Evolutionary conservation across 345 rosid genomes (phyloP).

Genomic region (Orychophragmus violaceus): DNA sequence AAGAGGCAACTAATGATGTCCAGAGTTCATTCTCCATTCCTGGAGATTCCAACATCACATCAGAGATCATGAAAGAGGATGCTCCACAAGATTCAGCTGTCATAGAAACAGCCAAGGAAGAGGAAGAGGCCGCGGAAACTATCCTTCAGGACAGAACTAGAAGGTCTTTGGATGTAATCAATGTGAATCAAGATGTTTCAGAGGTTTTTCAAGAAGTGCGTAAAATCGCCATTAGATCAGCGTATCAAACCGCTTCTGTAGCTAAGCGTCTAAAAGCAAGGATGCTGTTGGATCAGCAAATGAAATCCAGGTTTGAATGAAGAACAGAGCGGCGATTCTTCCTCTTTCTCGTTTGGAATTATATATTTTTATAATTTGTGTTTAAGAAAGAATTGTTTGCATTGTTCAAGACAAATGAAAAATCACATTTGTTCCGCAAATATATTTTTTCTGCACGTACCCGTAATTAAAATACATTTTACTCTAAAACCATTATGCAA

Average conservation of each 20-base stretch:
- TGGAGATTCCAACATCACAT: slow-evolving; percentile 13
- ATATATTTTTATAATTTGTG: too few species aligned
- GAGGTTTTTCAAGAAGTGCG: slow-evolving; percentile 20
- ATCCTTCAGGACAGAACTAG: not conserved
- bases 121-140: slow-evolving; percentile 7
- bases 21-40: slow-evolving; percentile 21
- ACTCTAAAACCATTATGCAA: too few species aligned
- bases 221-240: not conserved
- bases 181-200: slow-evolving; percentile 24
- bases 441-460: too few species aligned
- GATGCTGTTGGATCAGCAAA: slow-evolving; percentile 20
- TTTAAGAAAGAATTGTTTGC: too few species aligned
- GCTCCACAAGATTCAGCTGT: slow-evolving; percentile 4
- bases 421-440: too few species aligned
- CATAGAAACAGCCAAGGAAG: not conserved
- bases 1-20: slow-evolving; percentile 28
- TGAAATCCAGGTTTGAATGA: slow-evolving; percentile 23
- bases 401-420: too few species aligned
- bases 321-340: not conserved
- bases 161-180: slow-evolving; percentile 23
- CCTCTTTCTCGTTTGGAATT: slow-evolving; percentile 9
- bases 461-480: too few species aligned
- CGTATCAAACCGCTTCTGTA: not conserved
- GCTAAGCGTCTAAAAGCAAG: slow-evolving; percentile 11
- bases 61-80: slow-evolving; percentile 10